Percentiles rank a stretch among this genome's conserved stretches.
Conservation (phyloP, 2,329 filamentous ascomycete genomes). For the Pezicula radicicola region DNA sequence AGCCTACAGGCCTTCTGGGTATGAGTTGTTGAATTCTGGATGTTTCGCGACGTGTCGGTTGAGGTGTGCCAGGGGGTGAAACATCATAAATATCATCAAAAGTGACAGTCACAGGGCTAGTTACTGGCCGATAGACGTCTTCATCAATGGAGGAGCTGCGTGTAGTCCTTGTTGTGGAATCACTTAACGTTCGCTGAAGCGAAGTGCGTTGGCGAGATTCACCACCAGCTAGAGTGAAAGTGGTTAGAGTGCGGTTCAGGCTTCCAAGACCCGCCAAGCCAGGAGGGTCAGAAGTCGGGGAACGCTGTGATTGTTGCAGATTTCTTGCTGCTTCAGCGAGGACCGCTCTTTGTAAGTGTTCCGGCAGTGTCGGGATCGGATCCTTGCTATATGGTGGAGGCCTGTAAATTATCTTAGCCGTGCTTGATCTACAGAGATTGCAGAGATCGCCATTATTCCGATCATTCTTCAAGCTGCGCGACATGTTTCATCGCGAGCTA, state of each 20-base stretch:
- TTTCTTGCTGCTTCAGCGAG: conserved; percentile 23
- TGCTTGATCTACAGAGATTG: too few relatives aligned
- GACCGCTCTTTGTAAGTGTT: conserved; percentile 30
- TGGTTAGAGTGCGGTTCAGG: conserved; percentile 24
- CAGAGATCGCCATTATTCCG: too few relatives aligned
- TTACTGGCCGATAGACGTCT: conserved; percentile 27
- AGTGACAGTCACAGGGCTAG: conserved; percentile 22
- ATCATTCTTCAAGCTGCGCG: too few relatives aligned
- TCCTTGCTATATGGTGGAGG: conserved; percentile 76
- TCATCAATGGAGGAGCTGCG: conserved; percentile 19
- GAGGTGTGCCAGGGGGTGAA: conserved; percentile 28
- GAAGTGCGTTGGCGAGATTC: conserved; percentile 19
- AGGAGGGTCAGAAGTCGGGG: conserved; percentile 19
- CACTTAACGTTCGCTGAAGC: conserved; percentile 34
- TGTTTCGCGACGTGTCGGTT: conserved; percentile 4
- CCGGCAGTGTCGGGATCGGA: conserved; percentile 31
- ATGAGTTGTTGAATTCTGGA: conserved; percentile 13
- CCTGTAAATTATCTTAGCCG: too few relatives aligned
- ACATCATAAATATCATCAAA: conserved; percentile 31
- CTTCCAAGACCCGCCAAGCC: conserved; percentile 14
- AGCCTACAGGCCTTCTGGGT: conserved; percentile 20
- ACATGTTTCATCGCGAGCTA: too few relatives aligned
- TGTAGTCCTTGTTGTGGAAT: conserved; percentile 28
- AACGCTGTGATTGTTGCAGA: conserved; percentile 21
- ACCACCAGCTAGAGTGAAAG: conserved; percentile 7